phyloP scores from a whole-genome alignment of 1,284 basidiomycete species.

The Cutaneotrichosporon dermatis region DNA sequence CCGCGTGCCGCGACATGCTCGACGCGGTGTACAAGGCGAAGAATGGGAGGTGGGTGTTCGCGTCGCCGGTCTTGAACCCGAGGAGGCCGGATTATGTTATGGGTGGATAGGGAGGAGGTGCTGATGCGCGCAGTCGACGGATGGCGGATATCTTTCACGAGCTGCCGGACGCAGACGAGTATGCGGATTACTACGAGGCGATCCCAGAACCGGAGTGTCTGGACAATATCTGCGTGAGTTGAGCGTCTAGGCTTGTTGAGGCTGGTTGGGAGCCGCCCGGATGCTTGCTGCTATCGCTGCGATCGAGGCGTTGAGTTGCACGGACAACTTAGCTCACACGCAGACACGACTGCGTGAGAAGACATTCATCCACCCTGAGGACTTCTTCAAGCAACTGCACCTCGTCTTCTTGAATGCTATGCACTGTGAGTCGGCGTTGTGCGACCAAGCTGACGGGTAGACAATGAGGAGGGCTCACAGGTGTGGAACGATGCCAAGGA shows the following conservation, averaged over 20 bases:
- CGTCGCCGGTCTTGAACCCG: not conserved
- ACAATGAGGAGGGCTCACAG: constrained; percentile 44
- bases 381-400: constrained; percentile 45
- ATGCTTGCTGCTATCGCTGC: too few relatives aligned
- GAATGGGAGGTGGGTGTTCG: constrained; percentile 34
- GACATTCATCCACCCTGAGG: constrained; percentile 32
- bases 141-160: constrained; percentile 40
- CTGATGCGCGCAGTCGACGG: constrained; percentile 23
- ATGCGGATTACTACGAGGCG: constrained; percentile 44
- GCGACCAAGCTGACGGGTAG: constrained; percentile 19
- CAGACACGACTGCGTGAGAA: constrained; percentile 33
- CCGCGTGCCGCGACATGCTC: constrained; percentile 39
- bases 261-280: not conserved
- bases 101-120: not conserved
- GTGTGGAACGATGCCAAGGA: constrained; percentile 41
- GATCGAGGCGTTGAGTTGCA: too few relatives aligned
- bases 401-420: constrained; percentile 49
- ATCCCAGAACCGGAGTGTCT: constrained; percentile 47
- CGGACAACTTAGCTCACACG: not conserved
- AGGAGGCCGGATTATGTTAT: not conserved
- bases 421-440: constrained; percentile 34
- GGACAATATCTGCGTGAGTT: constrained; percentile 42
- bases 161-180: constrained; percentile 37
- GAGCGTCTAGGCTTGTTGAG: not conserved
- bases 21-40: constrained; percentile 39